Evolutionary conservation across 768 basidiomycete species (phyloP).

Genomic region (Steccherinum ochraceum): DNA sequence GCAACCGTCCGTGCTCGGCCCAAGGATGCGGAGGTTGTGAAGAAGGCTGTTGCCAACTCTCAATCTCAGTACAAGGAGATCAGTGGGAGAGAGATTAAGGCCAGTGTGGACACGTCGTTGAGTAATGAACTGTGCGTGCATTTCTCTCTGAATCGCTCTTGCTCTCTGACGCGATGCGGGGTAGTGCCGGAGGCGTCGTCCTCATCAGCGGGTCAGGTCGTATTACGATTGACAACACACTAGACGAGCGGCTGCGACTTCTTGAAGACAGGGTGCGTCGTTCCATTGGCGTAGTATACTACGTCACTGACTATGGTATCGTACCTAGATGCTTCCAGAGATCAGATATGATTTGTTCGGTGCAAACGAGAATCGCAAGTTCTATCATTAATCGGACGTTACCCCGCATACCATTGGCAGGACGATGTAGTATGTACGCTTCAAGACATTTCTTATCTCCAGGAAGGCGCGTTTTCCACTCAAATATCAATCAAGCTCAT

Average conservation of each 20-base stretch:
- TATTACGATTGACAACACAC: conserved; percentile 90
- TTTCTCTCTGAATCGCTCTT: not conserved
- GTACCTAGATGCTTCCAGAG: conserved; percentile 85
- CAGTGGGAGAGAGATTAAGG: conserved; percentile 59
- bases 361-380: conserved; percentile 85
- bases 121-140: conserved; percentile 60
- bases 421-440: not conserved
- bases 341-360: conserved; percentile 89
- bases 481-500: too few species aligned
- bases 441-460: too few species aligned
- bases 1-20: conserved; percentile 63
- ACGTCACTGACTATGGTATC: not conserved
- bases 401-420: not conserved
- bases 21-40: conserved; percentile 55
- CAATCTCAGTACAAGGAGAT: conserved; percentile 65
- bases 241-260: conserved; percentile 85
- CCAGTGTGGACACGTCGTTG: conserved; percentile 56
- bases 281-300: too few species aligned
- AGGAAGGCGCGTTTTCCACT: too few species aligned
- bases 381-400: conserved; percentile 50
- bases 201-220: conserved; percentile 65
- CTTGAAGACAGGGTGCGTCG: conserved; percentile 79
- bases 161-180: not conserved
- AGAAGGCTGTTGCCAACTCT: conserved; percentile 63
- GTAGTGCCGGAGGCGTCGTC: conserved; percentile 81